A percentile compares a stretch with the other conserved stretches of the same genome.
phyloP scores from a whole-genome alignment of 306 rosid genomes.

The Cucurbita moschata region DNA sequence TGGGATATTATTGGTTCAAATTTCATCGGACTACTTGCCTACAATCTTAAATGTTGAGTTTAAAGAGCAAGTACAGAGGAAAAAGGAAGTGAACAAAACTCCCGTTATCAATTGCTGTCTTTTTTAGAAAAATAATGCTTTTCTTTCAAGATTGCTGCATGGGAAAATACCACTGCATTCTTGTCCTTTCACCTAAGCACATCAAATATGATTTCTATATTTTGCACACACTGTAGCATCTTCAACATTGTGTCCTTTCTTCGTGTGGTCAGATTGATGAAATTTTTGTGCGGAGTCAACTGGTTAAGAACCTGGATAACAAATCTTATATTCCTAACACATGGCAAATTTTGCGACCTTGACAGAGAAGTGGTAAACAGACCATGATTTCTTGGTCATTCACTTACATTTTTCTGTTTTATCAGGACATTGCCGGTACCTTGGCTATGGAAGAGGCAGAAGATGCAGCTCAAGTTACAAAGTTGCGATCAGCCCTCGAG shows the following conservation, averaged over 20 bases:
- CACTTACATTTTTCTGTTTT: constrained; percentile 9
- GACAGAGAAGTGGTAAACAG: neutral
- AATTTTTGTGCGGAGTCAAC: neutral
- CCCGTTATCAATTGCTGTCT: neutral
- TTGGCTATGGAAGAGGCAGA: constrained; percentile 90
- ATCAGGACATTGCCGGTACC: constrained; percentile 96
- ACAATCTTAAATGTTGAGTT: neutral
- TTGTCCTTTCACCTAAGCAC: neutral
- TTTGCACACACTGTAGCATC: neutral
- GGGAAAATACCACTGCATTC: neutral
- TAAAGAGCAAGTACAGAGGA: neutral
- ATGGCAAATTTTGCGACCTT: neutral
- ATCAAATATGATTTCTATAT: neutral
- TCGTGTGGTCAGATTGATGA: neutral
- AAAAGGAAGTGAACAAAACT: neutral
- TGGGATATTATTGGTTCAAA: neutral
- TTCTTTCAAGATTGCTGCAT: neutral
- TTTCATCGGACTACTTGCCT: neutral
- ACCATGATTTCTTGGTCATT: neutral
- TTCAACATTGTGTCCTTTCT: neutral
- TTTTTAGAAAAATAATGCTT: neutral
- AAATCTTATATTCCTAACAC: neutral
- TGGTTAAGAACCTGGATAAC: neutral
- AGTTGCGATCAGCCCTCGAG: constrained; percentile 91
- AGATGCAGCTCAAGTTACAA: constrained; percentile 72